Base-by-base conservation (phyloP, 148 eudicot genomes). In the Gaultheria prostrata region DNA sequence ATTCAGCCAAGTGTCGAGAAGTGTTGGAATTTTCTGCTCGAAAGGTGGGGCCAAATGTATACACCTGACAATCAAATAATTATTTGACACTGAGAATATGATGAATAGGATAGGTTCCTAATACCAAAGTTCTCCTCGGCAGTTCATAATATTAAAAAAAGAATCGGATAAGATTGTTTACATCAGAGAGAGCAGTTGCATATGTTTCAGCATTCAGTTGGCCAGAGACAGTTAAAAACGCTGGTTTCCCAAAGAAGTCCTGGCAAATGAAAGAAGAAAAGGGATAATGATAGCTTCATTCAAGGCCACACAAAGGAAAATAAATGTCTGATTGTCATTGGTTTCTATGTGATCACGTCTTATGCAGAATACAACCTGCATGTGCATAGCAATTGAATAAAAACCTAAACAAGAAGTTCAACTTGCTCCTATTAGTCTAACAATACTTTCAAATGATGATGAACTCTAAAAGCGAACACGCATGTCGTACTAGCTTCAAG, bases 141-240 rank as follows among this genome's bases (percentile, higher is more conserved):
- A 53, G 17, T 76, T 75, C 39, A 43, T 46, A 45, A 65, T 9
- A 32, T 73, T 46, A 9, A 74, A n/a, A n/a, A 45, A n/a, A 84
- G 48, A 54, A 82, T 17, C 43, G 24, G 85, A 69, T 39, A 76
- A 65, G 82, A 78, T 54, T 53, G 24, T 56, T 78, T 95, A 97
- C 99, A 90, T 97, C 99, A 86, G 98, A 89, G 80, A 94, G 99
- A 87, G 99, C 99, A 84, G 99, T 97, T 24, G 99, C 99, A 91
- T 94, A 94, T 89, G 99, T 92, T 90, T 97, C 99, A 80, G 92
- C 99, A 92, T 97, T 97, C 79, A 97, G 96, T 89, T 97, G 99
- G 83, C 99, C 99, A 45, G 99, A 97, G 46, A 97, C 99, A 15
- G 99, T 97, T 86, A 97, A 86, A 85, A 94, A 94, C 65, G 99